These are phyloP conservation scores for Umbelopsis isabellina DNA, from an alignment of 192 early-diverging fungal genomes.

Conservation along the genomic window DNA sequence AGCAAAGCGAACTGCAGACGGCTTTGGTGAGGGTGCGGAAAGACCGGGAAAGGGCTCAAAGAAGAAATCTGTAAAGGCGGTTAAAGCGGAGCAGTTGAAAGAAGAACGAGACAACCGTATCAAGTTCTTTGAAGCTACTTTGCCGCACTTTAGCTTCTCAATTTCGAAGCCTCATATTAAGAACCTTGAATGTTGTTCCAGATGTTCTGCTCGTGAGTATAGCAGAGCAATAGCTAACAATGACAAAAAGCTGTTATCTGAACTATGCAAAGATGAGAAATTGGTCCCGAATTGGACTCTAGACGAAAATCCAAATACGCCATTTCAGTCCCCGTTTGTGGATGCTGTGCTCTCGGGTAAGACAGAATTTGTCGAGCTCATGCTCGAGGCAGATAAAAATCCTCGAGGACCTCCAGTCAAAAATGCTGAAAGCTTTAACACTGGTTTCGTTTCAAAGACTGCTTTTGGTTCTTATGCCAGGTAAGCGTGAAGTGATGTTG, in stretches of 20 bases:
- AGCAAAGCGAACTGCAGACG: background rate
- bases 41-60: background rate
- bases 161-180: background rate
- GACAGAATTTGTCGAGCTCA: background rate
- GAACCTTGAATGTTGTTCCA: constrained; percentile 47
- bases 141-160: background rate
- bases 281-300: constrained; percentile 1
- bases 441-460: constrained; percentile 18
- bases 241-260: constrained; percentile 21
- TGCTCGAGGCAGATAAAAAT: background rate
- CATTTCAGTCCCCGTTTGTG: background rate
- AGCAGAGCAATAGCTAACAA: constrained; percentile 32
- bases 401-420: constrained; percentile 16
- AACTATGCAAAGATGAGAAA: background rate
- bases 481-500: background rate
- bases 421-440: background rate
- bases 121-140: background rate
- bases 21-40: background rate
- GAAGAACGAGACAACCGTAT: background rate
- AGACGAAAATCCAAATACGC: constrained; percentile 6
- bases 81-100: background rate
- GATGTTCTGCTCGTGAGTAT: constrained; percentile 48
- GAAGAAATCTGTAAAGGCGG: background rate
- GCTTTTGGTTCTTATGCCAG: constrained; percentile 15
- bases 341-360: constrained; percentile 26